A percentile compares a stretch with the other conserved stretches of the same genome.
These are phyloP conservation scores for Aspergillus mulundensis DNA, from an alignment of 495 filamentous ascomycete genomes.

Conservation along the genomic window DNA sequence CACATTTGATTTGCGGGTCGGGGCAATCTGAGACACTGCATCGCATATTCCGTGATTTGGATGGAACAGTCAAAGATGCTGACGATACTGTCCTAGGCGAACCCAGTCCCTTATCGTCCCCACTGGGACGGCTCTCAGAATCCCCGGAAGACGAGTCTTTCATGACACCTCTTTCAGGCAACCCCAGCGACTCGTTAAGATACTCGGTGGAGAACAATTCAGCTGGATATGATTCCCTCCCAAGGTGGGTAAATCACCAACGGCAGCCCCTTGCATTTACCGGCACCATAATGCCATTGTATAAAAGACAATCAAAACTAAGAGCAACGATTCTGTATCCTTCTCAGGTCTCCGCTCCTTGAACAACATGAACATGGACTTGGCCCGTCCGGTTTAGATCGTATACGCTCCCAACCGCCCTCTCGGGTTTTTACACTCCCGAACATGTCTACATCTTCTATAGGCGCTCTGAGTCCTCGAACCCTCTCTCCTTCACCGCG, in stretches of 20 bases:
- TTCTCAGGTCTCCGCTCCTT: conserved; percentile 59
- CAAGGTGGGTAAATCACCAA: conserved; percentile 32
- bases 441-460: conserved; percentile 60
- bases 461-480: conserved; percentile 44
- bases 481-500: conserved; percentile 60
- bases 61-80: conserved; percentile 4
- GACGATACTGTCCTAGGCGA: conserved; percentile 28
- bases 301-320: conserved; percentile 40
- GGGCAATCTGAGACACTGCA: conserved; percentile 7
- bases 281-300: conserved; percentile 9
- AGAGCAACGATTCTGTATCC: conserved; percentile 55
- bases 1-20: conserved; percentile 11
- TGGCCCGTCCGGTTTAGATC: conserved; percentile 73
- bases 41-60: conserved; percentile 7
- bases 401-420: conserved; percentile 82
- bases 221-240: conserved; percentile 40
- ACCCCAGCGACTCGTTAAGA: conserved; percentile 37
- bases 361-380: conserved; percentile 62
- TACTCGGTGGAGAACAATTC: conserved; percentile 40
- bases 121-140: conserved; percentile 39
- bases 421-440: conserved; percentile 62
- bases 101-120: conserved; percentile 47
- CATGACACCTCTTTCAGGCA: conserved; percentile 56
- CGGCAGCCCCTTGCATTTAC: conserved; percentile 19
- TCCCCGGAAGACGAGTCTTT: conserved; percentile 38